phyloP scores from a whole-genome alignment of 2,329 filamentous ascomycete genomes.

The Magnaporthales sp. region DNA sequence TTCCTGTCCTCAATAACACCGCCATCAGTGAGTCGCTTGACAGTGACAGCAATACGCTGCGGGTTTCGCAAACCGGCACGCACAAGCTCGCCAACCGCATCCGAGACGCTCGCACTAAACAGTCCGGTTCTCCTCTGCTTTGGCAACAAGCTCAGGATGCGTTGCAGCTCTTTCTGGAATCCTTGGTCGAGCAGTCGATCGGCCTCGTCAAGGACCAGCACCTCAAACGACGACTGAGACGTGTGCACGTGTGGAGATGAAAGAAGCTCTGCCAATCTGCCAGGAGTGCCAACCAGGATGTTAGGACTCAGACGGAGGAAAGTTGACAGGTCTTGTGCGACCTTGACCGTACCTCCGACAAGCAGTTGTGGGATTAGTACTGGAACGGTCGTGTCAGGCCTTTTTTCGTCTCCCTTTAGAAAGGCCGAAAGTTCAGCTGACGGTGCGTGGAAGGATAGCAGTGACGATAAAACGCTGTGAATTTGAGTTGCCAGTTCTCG shows the following conservation, averaged over 20 bases:
- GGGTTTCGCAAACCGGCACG: slow-evolving; percentile 88
- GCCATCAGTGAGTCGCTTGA: slow-evolving; percentile 61
- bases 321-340: slow-evolving; percentile 75
- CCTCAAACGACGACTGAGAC: slow-evolving; percentile 81
- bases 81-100: slow-evolving; percentile 88
- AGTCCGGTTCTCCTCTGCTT: slow-evolving; percentile 91
- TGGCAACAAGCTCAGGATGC: slow-evolving; percentile 73
- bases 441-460: slow-evolving; percentile 75
- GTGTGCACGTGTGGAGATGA: slow-evolving; percentile 82
- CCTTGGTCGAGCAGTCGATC: slow-evolving; percentile 88
- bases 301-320: slow-evolving; percentile 84
- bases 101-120: slow-evolving; percentile 92
- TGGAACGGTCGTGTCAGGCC: slow-evolving; percentile 30
- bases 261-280: slow-evolving; percentile 78
- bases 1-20: slow-evolving; percentile 66
- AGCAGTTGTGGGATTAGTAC: slow-evolving; percentile 41
- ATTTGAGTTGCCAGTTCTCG: slow-evolving; percentile 91
- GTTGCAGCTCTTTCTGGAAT: slow-evolving; percentile 85
- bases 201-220: slow-evolving; percentile 88
- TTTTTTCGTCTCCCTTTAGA: slow-evolving; percentile 47
- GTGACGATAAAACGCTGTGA: slow-evolving; percentile 64
- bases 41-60: slow-evolving; percentile 88
- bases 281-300: slow-evolving; percentile 77
- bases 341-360: slow-evolving; percentile 67
- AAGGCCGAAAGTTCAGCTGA: slow-evolving; percentile 59